These are phyloP conservation scores for Tylopilus intermedius DNA, from an alignment of 768 basidiomycete species.

Conservation along the genomic window DNA sequence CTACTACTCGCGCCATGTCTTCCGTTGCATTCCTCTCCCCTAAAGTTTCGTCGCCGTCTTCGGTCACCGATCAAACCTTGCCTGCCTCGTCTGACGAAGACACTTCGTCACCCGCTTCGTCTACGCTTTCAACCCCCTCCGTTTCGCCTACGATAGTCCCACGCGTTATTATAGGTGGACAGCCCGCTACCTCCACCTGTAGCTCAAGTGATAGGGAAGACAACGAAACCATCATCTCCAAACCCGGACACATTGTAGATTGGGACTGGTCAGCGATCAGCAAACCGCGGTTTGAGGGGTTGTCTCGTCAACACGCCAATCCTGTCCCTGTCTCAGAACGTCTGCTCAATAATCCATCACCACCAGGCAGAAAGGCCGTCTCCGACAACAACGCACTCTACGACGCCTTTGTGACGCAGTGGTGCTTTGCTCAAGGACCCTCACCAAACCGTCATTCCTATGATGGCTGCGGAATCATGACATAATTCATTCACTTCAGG, in stretches of 20 bases:
- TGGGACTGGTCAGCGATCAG: constrained; percentile 22
- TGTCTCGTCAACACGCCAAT: background rate
- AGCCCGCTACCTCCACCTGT: constrained; percentile 16
- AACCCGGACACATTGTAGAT: constrained; percentile 8
- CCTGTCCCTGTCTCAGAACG: constrained; percentile 18
- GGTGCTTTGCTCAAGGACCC: constrained; percentile 59
- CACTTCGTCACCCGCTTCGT: constrained; percentile 22
- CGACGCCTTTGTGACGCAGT: constrained; percentile 58
- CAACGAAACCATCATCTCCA: background rate
- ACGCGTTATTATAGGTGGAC: constrained; percentile 24
- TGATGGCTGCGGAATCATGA: constrained; percentile 16
- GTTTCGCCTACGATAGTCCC: constrained; percentile 20
- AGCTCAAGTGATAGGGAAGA: background rate
- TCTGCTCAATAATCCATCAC: background rate
- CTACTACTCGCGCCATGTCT: constrained; percentile 7
- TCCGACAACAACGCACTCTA: constrained; percentile 37
- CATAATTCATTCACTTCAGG: constrained; percentile 1
- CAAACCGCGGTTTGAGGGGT: background rate
- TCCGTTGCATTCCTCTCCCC: constrained; percentile 3
- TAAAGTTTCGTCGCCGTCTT: background rate
- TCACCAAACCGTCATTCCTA: constrained; percentile 21
- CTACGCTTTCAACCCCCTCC: constrained; percentile 24
- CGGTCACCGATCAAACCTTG: background rate
- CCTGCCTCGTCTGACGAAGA: constrained; percentile 11
- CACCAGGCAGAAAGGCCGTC: background rate